A percentile compares a stretch with the other conserved stretches of the same genome.
Evolutionary conservation across 805 yeast species (phyloP).

Genomic region (Hanseniaspora lindneri): DNA sequence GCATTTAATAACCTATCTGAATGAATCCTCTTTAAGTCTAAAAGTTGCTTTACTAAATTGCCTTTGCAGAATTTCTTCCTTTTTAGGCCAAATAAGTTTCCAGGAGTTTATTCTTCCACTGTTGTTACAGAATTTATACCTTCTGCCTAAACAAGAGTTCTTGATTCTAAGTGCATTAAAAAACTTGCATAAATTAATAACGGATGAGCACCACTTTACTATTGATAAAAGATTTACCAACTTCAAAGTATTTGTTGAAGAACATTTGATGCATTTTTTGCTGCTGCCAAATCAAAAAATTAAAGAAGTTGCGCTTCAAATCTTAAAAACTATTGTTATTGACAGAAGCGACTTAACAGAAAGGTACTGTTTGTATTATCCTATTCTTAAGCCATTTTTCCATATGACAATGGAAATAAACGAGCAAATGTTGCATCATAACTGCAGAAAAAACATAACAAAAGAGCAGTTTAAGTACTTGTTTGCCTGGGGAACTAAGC

Average conservation of each 20-base stretch:
- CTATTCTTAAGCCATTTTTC: slow-evolving; percentile 63
- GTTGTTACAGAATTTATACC: slow-evolving; percentile 46
- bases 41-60: slow-evolving; percentile 61
- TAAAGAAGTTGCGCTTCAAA: not conserved
- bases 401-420: slow-evolving; percentile 63
- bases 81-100: slow-evolving; percentile 67
- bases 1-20: slow-evolving; percentile 81
- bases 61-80: slow-evolving; percentile 61
- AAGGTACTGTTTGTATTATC: slow-evolving; percentile 68
- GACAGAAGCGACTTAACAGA: slow-evolving; percentile 40
- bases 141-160: slow-evolving; percentile 67
- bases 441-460: slow-evolving; percentile 59
- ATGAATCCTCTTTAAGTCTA: slow-evolving; percentile 59
- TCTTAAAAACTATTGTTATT: slow-evolving; percentile 2
- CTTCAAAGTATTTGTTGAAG: not conserved
- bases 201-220: not conserved
- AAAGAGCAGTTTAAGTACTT: slow-evolving; percentile 49
- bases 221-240: not conserved
- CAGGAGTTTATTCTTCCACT: slow-evolving; percentile 84
- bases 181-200: not conserved
- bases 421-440: slow-evolving; percentile 52
- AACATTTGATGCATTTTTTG: slow-evolving; percentile 8
- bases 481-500: slow-evolving; percentile 59
- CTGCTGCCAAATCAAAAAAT: slow-evolving; percentile 1
- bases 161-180: slow-evolving; percentile 5